Evolutionary conservation across 1,284 basidiomycete species (phyloP).

Genomic region (Cryptococcus sp.): DNA sequence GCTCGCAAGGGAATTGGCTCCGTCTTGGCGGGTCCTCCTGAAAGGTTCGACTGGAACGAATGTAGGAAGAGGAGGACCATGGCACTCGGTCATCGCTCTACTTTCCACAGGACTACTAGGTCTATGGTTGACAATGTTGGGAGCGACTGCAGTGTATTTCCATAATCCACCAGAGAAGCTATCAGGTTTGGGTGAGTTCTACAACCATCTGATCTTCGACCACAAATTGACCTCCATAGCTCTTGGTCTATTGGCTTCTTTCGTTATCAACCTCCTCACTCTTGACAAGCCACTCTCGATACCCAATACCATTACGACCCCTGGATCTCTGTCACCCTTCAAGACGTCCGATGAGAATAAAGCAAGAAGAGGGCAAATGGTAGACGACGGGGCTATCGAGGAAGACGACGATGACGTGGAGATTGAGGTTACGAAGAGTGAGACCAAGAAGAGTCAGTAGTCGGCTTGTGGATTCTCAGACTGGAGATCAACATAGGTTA

Average conservation of each 20-base stretch:
- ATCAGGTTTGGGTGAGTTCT: constrained; percentile 64
- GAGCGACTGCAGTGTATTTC: constrained; percentile 84
- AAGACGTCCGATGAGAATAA: constrained; percentile 18
- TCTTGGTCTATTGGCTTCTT: constrained; percentile 3
- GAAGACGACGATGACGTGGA: constrained; percentile 7
- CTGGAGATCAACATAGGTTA: too few relatives aligned
- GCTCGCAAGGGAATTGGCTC: constrained; percentile 66
- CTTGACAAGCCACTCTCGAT: background rate
- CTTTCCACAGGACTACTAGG: constrained; percentile 51
- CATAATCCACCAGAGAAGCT: constrained; percentile 84
- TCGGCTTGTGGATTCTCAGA: background rate
- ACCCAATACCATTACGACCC: background rate
- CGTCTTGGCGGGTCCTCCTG: constrained; percentile 30
- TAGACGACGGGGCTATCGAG: constrained; percentile 19
- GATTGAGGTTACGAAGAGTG: background rate
- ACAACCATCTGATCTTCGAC: background rate
- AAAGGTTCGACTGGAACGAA: background rate
- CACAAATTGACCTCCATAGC: constrained; percentile 3
- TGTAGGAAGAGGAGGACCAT: background rate
- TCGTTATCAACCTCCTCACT: constrained; percentile 5
- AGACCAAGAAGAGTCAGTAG: constrained; percentile 1
- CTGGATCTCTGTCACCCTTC: background rate
- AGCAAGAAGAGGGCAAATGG: constrained; percentile 19
- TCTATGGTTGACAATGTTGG: constrained; percentile 69
- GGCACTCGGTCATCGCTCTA: constrained; percentile 15